Percentiles rank a stretch among this genome's conserved stretches.
Conservation (phyloP, 495 filamentous ascomycete genomes). For the Letharia columbiana region DNA sequence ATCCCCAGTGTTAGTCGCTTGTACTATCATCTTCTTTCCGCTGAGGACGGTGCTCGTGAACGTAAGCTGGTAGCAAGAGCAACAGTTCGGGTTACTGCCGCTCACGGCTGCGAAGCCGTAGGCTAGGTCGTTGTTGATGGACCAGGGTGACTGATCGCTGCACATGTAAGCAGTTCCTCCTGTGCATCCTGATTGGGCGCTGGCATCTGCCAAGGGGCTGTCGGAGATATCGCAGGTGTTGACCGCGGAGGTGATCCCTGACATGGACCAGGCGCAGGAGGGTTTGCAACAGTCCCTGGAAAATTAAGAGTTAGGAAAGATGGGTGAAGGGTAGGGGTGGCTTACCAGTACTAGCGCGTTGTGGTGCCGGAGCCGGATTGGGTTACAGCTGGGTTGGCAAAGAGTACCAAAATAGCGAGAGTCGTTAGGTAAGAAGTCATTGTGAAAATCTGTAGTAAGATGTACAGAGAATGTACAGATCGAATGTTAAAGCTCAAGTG, state of each 20-base stretch:
- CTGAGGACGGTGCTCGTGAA: conserved; percentile 49
- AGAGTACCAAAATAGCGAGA: neutral
- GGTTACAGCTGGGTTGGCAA: neutral
- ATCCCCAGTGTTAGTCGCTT: conserved; percentile 58
- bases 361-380: conserved; percentile 41
- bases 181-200: conserved; percentile 38
- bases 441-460: neutral
- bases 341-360: conserved; percentile 51
- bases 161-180: conserved; percentile 56
- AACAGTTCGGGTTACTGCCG: conserved; percentile 48
- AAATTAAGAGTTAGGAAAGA: neutral
- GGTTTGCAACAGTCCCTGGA: conserved; percentile 60
- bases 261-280: conserved; percentile 52
- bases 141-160: conserved; percentile 54
- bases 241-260: conserved; percentile 36
- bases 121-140: conserved; percentile 44
- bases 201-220: conserved; percentile 36
- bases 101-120: conserved; percentile 60
- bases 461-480: neutral
- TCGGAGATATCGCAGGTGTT: conserved; percentile 50
- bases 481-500: neutral
- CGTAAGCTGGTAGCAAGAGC: conserved; percentile 58
- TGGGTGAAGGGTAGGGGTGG: neutral
- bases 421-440: neutral
- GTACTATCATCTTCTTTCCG: conserved; percentile 59